Base-by-base conservation (phyloP, 345 rosid genomes). In the Bruguiera parviflora region DNA sequence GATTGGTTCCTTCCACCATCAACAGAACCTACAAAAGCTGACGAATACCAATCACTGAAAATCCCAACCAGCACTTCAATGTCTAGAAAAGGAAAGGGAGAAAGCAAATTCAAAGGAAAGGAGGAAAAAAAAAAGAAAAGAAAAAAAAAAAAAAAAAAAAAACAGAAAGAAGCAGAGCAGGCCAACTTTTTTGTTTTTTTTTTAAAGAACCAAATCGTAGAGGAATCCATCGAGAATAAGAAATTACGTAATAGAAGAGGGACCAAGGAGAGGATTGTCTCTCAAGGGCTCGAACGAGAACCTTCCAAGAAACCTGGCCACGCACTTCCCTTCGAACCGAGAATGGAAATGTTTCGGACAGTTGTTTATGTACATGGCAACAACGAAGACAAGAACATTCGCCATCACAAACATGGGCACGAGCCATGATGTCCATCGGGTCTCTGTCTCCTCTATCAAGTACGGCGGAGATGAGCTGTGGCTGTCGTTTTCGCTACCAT, bases 381-480 rank as follows among this genome's bases (percentile, higher is more conserved):
- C 61, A 25, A 76, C 20, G 43, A 76, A 76, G 10, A 76, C 57
- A 22, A 35, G 65, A 47, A 76, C 37, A 51, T 76, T 71, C 1
- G 73, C 80, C 32, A 71, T 73, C 52, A 76, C 69, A 68, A 76
- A 49, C 69, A 76, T 71, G 13, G 76, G 80, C 2, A 76, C 73
- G 2, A 71, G 66, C 76, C 80, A 76, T 16, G 80, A 76, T 2
- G 80, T 76, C 74, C 79, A 70, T 25, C 61, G 74, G 78, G 79
- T 53, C 37, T 81, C 88, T 7, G 58, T 68, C 3, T 83, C 83
- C 11, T 84, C 96, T 8, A 73, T 67, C 65, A 71, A 19, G 22
- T 77, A 70, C 15, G 82, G 22, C 4, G 85, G 79, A 33, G 89
- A 71, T 4, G 86, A 62, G 3, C 77, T 10, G 51, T 53, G 33